A percentile compares a stretch with the other conserved stretches of the same genome.
These are phyloP conservation scores for Diutina sp. DNA, from an alignment of 1,139 yeast species.

Conservation along the genomic window DNA sequence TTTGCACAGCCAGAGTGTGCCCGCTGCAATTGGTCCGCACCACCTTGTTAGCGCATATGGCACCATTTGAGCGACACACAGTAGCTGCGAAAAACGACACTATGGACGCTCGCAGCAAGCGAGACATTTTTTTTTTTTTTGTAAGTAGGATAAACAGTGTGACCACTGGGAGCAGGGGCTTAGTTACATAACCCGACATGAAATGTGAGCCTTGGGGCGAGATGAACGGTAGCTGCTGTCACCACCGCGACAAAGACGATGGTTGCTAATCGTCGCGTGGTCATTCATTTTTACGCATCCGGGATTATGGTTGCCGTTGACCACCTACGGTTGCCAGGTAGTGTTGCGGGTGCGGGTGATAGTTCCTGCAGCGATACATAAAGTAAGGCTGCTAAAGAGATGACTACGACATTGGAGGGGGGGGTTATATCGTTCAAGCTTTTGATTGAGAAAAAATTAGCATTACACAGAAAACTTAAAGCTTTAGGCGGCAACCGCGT, in stretches of 20 bases:
- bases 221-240: no score
- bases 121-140: not conserved
- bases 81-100: no score
- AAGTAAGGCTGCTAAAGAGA: not conserved
- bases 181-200: not conserved
- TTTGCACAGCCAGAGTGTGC: not conserved
- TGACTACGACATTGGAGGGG: not conserved
- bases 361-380: not conserved
- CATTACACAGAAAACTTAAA: not conserved
- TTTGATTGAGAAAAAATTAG: not conserved
- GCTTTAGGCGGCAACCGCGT: slow-evolving; percentile 7
- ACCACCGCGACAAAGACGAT: not conserved
- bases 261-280: not conserved
- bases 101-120: not conserved
- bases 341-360: not conserved
- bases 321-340: not conserved
- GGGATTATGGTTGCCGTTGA: not conserved
- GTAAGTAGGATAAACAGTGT: not conserved
- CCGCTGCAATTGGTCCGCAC: not conserved
- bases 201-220: no score
- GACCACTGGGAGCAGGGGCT: no score
- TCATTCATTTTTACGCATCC: not conserved
- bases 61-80: no score
- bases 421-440: not conserved
- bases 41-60: no score